Conservation (phyloP, 345 rosid species). For the Salix udensis region DNA sequence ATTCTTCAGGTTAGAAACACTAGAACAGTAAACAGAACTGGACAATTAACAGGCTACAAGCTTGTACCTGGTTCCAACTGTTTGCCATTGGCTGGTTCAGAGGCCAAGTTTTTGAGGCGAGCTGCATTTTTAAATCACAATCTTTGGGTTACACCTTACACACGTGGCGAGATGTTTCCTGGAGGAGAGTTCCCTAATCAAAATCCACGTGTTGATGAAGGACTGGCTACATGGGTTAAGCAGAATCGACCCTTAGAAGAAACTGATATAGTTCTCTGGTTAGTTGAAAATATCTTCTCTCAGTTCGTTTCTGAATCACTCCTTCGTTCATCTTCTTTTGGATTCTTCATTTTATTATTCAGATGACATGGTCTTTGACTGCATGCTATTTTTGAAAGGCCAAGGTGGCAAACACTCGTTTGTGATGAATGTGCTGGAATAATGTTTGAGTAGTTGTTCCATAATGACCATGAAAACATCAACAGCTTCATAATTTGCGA, state of each 20-base stretch:
- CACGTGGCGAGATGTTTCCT: slow-evolving; percentile 63
- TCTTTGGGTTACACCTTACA: slow-evolving; percentile 80
- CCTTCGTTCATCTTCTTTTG: not conserved
- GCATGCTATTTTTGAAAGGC: not conserved
- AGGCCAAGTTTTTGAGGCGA: slow-evolving; percentile 79
- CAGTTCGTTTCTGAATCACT: not conserved
- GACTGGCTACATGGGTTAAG: slow-evolving; percentile 78
- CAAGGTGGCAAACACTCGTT: not conserved
- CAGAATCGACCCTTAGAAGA: slow-evolving; percentile 79
- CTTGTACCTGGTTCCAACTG: slow-evolving; percentile 87
- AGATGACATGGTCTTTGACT: not conserved
- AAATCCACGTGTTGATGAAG: slow-evolving; percentile 85
- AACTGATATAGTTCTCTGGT: slow-evolving; percentile 81
- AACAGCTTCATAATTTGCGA: not conserved
- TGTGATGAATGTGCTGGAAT: not conserved
- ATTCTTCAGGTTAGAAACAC: slow-evolving; percentile 71
- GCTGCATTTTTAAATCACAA: slow-evolving; percentile 84
- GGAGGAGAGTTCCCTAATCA: slow-evolving; percentile 97
- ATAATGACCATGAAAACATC: not conserved
- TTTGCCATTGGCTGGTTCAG: slow-evolving; percentile 77
- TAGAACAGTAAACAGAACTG: slow-evolving; percentile 82
- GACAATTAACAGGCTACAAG: slow-evolving; percentile 80
- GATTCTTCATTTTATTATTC: not conserved
- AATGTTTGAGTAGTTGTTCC: not conserved
- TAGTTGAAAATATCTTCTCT: slow-evolving; percentile 17